A percentile compares a stretch with the other conserved stretches of the same genome.
Evolutionary conservation across 2,329 filamentous ascomycete species (phyloP).

Genomic region (Aspergillaceae sp.): DNA sequence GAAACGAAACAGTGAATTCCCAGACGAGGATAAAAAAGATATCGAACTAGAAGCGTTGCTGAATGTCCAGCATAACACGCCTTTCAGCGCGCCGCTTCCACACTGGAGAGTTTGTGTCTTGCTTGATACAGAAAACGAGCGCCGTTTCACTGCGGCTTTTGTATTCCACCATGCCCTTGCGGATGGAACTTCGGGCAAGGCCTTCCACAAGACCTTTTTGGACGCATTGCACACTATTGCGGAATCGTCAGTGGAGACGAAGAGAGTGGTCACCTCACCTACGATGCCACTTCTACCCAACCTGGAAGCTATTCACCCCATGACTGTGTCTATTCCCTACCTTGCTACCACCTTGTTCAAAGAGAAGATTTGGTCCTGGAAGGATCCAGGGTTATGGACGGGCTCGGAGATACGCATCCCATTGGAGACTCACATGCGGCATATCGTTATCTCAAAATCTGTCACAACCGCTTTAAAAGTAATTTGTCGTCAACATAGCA

Average conservation of each 20-base stretch:
- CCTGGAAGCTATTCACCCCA: slow-evolving; percentile 34
- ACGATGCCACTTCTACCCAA: slow-evolving; percentile 29
- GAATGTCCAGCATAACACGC: slow-evolving; percentile 33
- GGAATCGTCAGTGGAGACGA: slow-evolving; percentile 9
- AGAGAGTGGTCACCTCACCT: slow-evolving; percentile 14
- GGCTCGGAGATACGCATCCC: slow-evolving; percentile 20
- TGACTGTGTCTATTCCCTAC: slow-evolving; percentile 29
- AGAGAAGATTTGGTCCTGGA: slow-evolving; percentile 22
- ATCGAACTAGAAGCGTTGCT: slow-evolving; percentile 36
- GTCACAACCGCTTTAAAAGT: slow-evolving; percentile 22
- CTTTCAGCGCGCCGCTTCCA: slow-evolving; percentile 29
- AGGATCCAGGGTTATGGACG: slow-evolving; percentile 28
- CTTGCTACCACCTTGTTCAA: slow-evolving; percentile 27
- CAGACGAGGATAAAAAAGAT: slow-evolving; percentile 22
- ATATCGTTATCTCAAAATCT: slow-evolving; percentile 23
- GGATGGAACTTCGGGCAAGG: slow-evolving; percentile 39
- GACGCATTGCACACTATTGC: slow-evolving; percentile 21
- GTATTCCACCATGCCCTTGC: slow-evolving; percentile 43
- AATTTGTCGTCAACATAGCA: slow-evolving; percentile 28
- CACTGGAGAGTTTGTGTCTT: slow-evolving; percentile 41
- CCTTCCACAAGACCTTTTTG: slow-evolving; percentile 39
- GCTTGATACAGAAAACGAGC: slow-evolving; percentile 12
- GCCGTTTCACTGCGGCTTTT: slow-evolving; percentile 37
- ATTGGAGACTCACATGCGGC: slow-evolving; percentile 19
- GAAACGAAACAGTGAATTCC: slow-evolving; percentile 11